A percentile compares a stretch with the other conserved stretches of the same genome.
phyloP scores from a whole-genome alignment of 1,284 basidiomycete genomes.

The Cutaneotrichosporon dermatis region DNA sequence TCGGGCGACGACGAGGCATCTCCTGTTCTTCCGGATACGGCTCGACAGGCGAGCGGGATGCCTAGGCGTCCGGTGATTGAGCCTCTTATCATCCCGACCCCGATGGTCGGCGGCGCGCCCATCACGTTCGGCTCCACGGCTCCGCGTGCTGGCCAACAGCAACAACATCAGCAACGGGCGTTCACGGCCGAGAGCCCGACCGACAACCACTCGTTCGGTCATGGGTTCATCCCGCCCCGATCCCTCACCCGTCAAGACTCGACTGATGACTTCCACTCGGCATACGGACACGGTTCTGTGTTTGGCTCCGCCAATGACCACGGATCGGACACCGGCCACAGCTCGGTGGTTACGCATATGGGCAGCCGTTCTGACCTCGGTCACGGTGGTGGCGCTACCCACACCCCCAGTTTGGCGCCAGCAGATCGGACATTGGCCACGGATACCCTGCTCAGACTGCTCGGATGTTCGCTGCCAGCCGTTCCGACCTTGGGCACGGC shows the following conservation, averaged over 20 bases:
- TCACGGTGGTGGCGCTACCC: not conserved
- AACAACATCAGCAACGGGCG: not conserved
- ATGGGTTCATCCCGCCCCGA: not conserved
- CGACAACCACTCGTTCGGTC: not conserved
- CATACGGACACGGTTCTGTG: not conserved
- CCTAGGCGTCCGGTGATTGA: not conserved
- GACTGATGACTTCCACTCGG: conserved; percentile 1
- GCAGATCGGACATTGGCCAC: not conserved
- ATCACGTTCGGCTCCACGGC: not conserved
- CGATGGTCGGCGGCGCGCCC: not conserved
- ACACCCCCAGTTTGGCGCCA: not conserved
- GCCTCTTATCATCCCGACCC: not conserved
- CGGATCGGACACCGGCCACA: not conserved
- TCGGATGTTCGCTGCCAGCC: not conserved
- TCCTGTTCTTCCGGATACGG: too few relatives aligned
- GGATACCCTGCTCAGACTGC: not conserved
- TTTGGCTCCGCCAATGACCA: not conserved
- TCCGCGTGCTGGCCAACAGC: too few relatives aligned
- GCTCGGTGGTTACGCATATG: too few relatives aligned
- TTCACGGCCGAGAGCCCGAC: not conserved
- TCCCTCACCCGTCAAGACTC: not conserved
- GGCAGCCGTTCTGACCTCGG: not conserved
- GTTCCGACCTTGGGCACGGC: conserved; percentile 1
- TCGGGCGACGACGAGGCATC: not conserved
- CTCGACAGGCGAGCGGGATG: not conserved